phyloP scores from a whole-genome alignment of 1,284 basidiomycete genomes.

The Heterobasidion occidentale region DNA sequence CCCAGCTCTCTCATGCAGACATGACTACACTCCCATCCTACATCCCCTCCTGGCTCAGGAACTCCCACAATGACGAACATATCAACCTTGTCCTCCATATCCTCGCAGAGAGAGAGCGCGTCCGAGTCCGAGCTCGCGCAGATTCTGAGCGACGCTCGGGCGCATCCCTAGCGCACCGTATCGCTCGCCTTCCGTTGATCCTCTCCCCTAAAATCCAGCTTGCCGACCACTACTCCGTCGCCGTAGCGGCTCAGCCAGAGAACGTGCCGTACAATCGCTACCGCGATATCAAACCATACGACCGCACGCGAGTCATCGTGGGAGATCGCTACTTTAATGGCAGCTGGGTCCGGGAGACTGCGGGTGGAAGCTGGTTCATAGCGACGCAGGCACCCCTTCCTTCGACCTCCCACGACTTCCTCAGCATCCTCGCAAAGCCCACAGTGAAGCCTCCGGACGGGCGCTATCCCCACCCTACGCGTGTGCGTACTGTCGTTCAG shows the following conservation, averaged over 20 bases:
- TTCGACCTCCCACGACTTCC: constrained; percentile 63
- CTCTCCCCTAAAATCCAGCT: constrained; percentile 17
- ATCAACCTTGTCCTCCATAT: constrained; percentile 23
- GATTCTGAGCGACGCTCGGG: constrained; percentile 24
- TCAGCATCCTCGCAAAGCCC: constrained; percentile 44
- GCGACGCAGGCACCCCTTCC: constrained; percentile 76
- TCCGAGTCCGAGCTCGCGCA: constrained; percentile 25
- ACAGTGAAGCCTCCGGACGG: constrained; percentile 7
- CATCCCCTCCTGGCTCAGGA: constrained; percentile 21
- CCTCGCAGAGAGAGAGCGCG: constrained; percentile 35
- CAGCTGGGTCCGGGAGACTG: constrained; percentile 71
- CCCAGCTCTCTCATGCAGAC: neutral
- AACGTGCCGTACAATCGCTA: constrained; percentile 63
- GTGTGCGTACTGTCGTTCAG: constrained; percentile 70
- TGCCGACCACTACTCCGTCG: constrained; percentile 45
- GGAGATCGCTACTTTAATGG: constrained; percentile 68
- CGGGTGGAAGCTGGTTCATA: constrained; percentile 74
- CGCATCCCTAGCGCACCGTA: constrained; percentile 16
- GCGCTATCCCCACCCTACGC: constrained; percentile 11
- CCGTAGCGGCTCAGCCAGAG: constrained; percentile 33
- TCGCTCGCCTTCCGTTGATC: constrained; percentile 15
- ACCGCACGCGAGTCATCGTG: constrained; percentile 64
- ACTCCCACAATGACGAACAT: constrained; percentile 24
- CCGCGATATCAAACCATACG: constrained; percentile 65
- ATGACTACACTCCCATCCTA: constrained; percentile 4